A percentile compares a stretch with the other conserved stretches of the same genome.
Evolutionary conservation across 129 eudicot genomes (phyloP).

Genomic region (Saposhnikovia divaricata): DNA sequence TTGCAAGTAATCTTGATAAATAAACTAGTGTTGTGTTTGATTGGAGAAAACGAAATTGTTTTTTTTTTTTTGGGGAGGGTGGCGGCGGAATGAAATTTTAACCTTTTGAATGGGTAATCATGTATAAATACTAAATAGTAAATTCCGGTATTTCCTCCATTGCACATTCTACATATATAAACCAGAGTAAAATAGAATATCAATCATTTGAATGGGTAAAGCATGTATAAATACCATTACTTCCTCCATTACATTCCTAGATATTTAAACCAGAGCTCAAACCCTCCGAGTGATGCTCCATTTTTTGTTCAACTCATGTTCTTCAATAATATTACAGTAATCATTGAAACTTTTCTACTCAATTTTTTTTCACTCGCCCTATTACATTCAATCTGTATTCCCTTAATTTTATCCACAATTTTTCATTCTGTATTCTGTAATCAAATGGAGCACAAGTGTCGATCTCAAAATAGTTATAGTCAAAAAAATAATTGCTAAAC

Average conservation of each 20-base stretch:
- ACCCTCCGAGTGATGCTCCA: neutral
- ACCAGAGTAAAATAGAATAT: too few species aligned
- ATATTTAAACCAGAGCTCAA: neutral
- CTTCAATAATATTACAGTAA: too few species aligned
- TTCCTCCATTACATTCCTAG: neutral
- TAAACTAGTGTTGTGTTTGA: neutral
- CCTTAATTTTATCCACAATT: neutral
- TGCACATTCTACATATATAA: too few species aligned
- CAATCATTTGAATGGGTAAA: too few species aligned
- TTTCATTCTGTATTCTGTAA: neutral
- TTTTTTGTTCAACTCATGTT: neutral
- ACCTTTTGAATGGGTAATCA: too few species aligned
- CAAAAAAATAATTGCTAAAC: too few species aligned
- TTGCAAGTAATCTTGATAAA: neutral
- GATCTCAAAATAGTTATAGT: neutral
- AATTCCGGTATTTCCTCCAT: too few species aligned
- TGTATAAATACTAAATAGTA: too few species aligned
- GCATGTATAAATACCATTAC: too few species aligned
- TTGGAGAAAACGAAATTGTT: neutral
- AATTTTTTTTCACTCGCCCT: neutral
- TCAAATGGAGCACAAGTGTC: neutral
- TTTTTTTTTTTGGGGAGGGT: neutral
- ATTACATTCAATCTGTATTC: neutral
- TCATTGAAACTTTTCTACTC: neutral
- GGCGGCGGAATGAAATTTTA: neutral